Percentiles rank a stretch among this genome's conserved stretches.
Evolutionary conservation across 306 rosid genomes (phyloP).

Genomic region (Inga leiocalycina): DNA sequence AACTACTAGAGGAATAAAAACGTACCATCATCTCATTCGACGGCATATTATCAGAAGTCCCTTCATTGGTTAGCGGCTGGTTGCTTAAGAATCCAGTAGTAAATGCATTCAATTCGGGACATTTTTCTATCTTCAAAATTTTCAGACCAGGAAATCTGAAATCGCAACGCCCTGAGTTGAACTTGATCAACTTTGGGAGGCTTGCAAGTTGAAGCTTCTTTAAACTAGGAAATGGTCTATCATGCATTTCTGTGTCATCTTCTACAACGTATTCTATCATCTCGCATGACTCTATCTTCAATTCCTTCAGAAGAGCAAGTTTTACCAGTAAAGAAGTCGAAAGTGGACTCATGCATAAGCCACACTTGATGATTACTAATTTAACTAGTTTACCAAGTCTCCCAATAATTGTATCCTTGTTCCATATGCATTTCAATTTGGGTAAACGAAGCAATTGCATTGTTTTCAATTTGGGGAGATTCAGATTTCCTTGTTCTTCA

Average conservation of each 20-base stretch:
- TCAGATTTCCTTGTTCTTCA: not conserved
- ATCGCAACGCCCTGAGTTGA: not conserved
- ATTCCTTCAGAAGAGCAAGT: not conserved
- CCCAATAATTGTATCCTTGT: not conserved
- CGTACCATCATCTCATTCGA: not conserved
- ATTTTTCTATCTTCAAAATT: not conserved
- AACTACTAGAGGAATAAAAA: not conserved
- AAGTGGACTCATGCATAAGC: not conserved
- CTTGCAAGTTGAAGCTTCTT: not conserved
- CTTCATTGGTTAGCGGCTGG: not conserved
- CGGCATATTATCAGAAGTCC: too few relatives aligned
- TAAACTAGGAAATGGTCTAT: not conserved
- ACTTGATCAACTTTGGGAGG: not conserved
- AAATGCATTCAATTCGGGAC: not conserved
- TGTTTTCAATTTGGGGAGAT: not conserved
- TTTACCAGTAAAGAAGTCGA: not conserved
- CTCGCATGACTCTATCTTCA: not conserved
- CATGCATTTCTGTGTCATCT: not conserved
- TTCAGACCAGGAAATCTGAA: not conserved
- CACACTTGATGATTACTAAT: not conserved
- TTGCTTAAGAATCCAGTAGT: not conserved
- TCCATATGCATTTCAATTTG: not conserved
- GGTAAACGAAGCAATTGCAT: not conserved
- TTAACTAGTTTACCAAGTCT: not conserved
- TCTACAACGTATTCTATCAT: not conserved